Base-by-base conservation (phyloP, 2,329 filamentous ascomycete genomes). In the Penicillium decumbens region DNA sequence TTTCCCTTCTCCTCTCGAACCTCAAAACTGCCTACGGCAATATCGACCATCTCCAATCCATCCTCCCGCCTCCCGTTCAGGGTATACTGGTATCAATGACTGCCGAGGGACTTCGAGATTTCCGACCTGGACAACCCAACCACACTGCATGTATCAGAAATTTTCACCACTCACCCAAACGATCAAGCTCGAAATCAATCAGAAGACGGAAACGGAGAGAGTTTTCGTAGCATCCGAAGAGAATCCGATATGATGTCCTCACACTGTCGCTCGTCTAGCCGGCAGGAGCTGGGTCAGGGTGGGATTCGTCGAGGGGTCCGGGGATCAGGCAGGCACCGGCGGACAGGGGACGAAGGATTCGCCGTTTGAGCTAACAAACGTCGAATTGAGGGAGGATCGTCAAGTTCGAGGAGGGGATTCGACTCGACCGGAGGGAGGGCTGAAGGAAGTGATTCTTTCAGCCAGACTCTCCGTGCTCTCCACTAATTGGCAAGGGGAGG, bases 311-410 rank as follows among this genome's bases (percentile, higher is more conserved):
- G 65, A 65, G 61, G 62, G 51, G 57, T 59, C 62, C 53, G 53
- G 45, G 63, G 57, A 63, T 64, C 58, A 59, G 49, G 57, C 59
- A 55, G 62, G 62, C 60, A 63, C 63, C 62, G 67, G 51, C 50
- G 56, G 63, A 63, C 61, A 57, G 54, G 57, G 57, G 44, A 41
- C 39, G 49, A 56, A 56, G 41, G 53, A 42, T 50, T 66, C 64
- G 64, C 60, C 66, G 66, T 68, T 68, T 67, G 62, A 69, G 64
- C 58, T 67, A 67, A 68, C 66, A 69, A 68, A 69, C 67, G 68
- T 67, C 67, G 65, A 67, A 52, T 50, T 54, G 33, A 48, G 54
- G 20, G 57, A 55, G 57, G 55, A 56, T 60, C 58, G 65, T 70
- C 67, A 61, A 66, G 64, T 58, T 57, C 63, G 60, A 58, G 64